Evolutionary conservation across 2,329 filamentous ascomycete genomes (phyloP).

Genomic region (Trichoderma gracile): DNA sequence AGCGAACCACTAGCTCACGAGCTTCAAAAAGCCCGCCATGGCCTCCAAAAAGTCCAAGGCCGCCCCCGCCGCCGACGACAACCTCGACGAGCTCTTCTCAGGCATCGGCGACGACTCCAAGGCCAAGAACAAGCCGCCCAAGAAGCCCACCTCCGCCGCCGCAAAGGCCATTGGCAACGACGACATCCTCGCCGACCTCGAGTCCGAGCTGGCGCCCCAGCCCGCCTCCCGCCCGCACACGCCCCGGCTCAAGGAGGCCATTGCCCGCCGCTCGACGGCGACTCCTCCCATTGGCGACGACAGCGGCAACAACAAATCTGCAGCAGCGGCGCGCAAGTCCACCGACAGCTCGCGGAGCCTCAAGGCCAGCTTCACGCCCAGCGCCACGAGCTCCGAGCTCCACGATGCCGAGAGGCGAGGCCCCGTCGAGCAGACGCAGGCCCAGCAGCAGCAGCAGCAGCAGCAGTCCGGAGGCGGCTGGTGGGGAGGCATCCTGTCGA

Average conservation of each 20-base stretch:
- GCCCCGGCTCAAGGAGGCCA: conserved; percentile 65
- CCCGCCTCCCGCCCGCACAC: conserved; percentile 78
- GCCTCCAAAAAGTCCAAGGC: conserved; percentile 61
- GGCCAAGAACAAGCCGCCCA: conserved; percentile 49
- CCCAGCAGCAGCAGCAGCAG: conserved; percentile 28
- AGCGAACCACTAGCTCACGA: no score
- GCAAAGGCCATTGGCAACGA: conserved; percentile 57
- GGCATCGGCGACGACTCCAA: conserved; percentile 57
- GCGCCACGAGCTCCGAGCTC: conserved; percentile 62
- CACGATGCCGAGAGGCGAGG: conserved; percentile 57
- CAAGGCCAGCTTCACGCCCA: conserved; percentile 71
- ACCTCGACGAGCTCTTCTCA: conserved; percentile 66
- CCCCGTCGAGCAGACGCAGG: conserved; percentile 43
- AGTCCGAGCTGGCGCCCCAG: conserved; percentile 68
- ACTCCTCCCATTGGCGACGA: conserved; percentile 65
- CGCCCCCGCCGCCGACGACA: conserved; percentile 58
- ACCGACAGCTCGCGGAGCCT: conserved; percentile 73
- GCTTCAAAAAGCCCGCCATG: conserved; percentile 47
- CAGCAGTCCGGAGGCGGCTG: conserved; percentile 65
- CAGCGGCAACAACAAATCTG: conserved; percentile 45
- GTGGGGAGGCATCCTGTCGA: conserved; percentile 86
- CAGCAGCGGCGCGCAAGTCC: conserved; percentile 62
- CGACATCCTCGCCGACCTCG: conserved; percentile 85
- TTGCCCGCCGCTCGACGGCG: conserved; percentile 48
- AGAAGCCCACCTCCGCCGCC: conserved; percentile 52